Evolutionary conservation across 306 rosid species (phyloP), one percentile per base, ranked within the genome.

Genomic region (Trifolium dubium): DNA sequence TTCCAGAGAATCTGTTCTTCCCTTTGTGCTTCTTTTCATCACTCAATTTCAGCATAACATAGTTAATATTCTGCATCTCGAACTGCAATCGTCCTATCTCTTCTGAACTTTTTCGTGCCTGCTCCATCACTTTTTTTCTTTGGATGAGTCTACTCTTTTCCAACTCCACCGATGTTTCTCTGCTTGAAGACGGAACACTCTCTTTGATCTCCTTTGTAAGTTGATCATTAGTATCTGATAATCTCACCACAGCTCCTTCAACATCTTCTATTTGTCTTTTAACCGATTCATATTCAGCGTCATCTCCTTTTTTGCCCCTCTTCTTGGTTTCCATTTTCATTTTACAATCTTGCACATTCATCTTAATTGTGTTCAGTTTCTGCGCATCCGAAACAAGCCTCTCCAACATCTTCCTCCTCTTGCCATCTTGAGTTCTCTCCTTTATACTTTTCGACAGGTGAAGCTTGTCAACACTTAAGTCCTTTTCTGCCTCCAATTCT

Each of bases 51-150:
- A 88, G 86, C 85, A 92, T 11, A 81, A 81, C 84, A 35, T 83
- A 82, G 30, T 92, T 93, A 18, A 95, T 87, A 83, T 85, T 95
- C 82, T 95, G 96, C 78, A 95, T 71, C 83, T 95, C 97, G 43
- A 88, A 88, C 77, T 95, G 99, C 88, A 95, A 71, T 31, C 84
- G 62, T 68, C 97, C 98, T 35, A 95, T 90, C 88, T 88, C 86
- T 69, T 92, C 97, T 0, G 97, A 84, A 50, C 77, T 89, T 81
- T 80, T 87, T 41, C 85, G 85, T 0, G 93, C 93, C 84, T 92
- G 93, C 75, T 92, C 97, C 0, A 77, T 79, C 18, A 79, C 85
- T 80, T 82, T 81, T 65, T 75, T 90, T 80, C 83, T 65, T 44
- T 74, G 58, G 10, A 54, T 30, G 15, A 75, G 85, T 83, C 80